Conservation (phyloP, 768 basidiomycete genomes). For the Lentinula sp. region DNA sequence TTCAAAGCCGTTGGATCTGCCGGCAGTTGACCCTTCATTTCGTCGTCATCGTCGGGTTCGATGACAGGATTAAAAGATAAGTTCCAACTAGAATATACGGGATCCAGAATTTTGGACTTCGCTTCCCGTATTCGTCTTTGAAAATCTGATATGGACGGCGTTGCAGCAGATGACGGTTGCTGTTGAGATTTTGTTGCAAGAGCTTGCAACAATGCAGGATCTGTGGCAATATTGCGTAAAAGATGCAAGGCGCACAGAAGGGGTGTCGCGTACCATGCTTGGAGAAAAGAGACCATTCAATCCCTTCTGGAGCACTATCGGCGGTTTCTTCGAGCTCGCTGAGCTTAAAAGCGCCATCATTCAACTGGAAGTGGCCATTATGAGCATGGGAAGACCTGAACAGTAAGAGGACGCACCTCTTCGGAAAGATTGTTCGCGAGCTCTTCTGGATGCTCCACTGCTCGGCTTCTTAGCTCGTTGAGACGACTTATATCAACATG, state of each 20-base stretch:
- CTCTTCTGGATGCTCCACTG: slow-evolving; percentile 25
- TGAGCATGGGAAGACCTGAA: slow-evolving; percentile 1
- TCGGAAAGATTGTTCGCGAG: slow-evolving; percentile 24
- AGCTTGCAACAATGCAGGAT: slow-evolving; percentile 45
- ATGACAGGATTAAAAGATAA: slow-evolving; percentile 21
- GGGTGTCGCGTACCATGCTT: slow-evolving; percentile 39
- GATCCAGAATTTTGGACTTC: slow-evolving; percentile 45
- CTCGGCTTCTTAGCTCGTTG: slow-evolving; percentile 34
- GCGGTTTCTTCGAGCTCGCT: slow-evolving; percentile 35
- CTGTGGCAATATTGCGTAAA: slow-evolving; percentile 24
- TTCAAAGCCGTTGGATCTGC: slow-evolving; percentile 33
- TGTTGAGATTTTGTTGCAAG: slow-evolving; percentile 32
- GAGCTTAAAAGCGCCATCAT: slow-evolving; percentile 26
- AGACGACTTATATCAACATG: slow-evolving; percentile 25
- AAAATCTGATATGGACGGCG: slow-evolving; percentile 34
- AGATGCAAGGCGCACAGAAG: neutral
- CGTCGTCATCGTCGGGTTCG: slow-evolving; percentile 31
- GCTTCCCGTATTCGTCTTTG: slow-evolving; percentile 53
- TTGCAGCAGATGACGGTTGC: slow-evolving; percentile 32
- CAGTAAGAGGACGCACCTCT: slow-evolving; percentile 22
- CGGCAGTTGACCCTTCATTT: slow-evolving; percentile 21
- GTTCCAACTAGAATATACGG: slow-evolving; percentile 25
- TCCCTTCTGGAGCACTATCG: slow-evolving; percentile 34
- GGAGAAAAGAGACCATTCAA: slow-evolving; percentile 61
- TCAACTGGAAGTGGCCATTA: slow-evolving; percentile 19